These are phyloP conservation scores for Solanum chmielewskii DNA, from an alignment of 257 asterid genomes.

Conservation along the genomic window DNA sequence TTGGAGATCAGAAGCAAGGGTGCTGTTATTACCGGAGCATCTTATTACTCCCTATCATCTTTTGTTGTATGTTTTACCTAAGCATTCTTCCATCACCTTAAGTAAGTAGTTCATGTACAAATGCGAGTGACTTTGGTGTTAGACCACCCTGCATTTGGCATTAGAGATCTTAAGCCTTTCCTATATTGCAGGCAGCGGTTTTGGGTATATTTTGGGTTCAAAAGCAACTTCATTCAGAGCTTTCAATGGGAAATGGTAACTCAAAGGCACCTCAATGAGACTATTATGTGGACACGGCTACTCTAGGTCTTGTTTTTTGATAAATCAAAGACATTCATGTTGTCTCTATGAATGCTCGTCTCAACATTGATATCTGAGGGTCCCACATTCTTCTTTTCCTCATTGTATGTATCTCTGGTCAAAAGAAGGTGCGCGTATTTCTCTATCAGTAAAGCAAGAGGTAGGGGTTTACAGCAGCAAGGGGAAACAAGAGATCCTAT, in stretches of 20 bases:
- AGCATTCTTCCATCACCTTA: neutral
- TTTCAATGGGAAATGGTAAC: neutral
- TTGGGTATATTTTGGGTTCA: neutral
- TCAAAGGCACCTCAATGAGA: neutral
- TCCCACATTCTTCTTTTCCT: neutral
- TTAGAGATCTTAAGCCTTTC: neutral
- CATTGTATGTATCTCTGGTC: neutral
- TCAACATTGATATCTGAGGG: neutral
- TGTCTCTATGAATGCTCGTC: neutral
- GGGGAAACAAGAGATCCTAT: neutral
- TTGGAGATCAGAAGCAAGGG: slow-evolving; percentile 40
- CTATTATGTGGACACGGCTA: neutral
- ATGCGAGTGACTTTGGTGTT: neutral
- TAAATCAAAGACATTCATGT: neutral
- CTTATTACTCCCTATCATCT: slow-evolving; percentile 43
- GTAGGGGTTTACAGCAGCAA: neutral
- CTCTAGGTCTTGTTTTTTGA: neutral
- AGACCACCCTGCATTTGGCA: neutral
- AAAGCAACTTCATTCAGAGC: neutral
- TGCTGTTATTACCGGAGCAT: slow-evolving; percentile 49
- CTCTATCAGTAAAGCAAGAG: neutral
- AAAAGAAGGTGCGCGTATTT: neutral
- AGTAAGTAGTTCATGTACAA: neutral
- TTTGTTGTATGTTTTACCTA: slow-evolving; percentile 31
- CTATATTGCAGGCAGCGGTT: neutral